Conservation (phyloP, 768 basidiomycete species). For the Auricularia sp. region DNA sequence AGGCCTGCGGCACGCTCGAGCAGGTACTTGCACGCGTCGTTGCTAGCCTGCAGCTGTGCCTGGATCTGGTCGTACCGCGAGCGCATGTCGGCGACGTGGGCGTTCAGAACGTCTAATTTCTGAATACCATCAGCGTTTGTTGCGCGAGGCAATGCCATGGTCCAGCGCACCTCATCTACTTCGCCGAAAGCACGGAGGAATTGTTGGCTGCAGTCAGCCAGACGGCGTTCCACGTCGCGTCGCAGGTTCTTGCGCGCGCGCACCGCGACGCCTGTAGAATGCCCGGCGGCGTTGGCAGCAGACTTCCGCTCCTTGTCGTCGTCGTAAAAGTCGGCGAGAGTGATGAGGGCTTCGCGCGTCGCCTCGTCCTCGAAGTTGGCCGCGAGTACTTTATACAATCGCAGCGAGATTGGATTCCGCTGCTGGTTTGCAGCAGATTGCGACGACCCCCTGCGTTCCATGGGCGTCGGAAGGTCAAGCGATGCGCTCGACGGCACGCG, state of each 20-base stretch:
- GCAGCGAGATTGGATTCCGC: constrained; percentile 57
- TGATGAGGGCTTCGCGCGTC: constrained; percentile 70
- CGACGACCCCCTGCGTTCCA: neutral
- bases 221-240: constrained; percentile 73
- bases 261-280: constrained; percentile 30
- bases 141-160: neutral
- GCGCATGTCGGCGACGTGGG: constrained; percentile 73
- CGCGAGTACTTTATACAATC: constrained; percentile 85
- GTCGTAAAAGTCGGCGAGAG: constrained; percentile 70
- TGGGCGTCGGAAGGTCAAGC: neutral
- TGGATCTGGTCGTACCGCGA: constrained; percentile 76
- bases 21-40: constrained; percentile 64
- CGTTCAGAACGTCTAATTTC: constrained; percentile 77
- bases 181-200: constrained; percentile 80
- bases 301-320: constrained; percentile 2
- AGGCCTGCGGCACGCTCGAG: constrained; percentile 76
- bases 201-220: constrained; percentile 69
- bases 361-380: constrained; percentile 69
- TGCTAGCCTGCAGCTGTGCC: constrained; percentile 59
- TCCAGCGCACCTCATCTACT: constrained; percentile 74
- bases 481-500: neutral
- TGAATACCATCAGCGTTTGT: constrained; percentile 21
- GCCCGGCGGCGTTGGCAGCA: neutral
- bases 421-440: neutral
- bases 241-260: constrained; percentile 70